These are phyloP conservation scores for Verticillium nonalfalfae DNA, from an alignment of 2,329 filamentous ascomycete genomes.

Conservation along the genomic window DNA sequence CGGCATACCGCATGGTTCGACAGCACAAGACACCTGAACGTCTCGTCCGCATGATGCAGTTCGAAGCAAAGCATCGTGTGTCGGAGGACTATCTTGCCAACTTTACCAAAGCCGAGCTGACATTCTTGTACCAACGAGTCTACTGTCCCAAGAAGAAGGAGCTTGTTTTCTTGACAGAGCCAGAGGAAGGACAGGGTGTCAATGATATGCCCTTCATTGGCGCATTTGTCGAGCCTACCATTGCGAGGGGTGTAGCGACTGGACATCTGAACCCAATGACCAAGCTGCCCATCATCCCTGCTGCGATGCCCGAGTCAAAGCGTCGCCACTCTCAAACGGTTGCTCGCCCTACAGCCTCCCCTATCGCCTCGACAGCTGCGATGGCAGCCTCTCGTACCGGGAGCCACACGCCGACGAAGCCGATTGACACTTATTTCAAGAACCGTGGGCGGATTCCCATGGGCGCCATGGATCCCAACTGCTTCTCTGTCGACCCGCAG, in stretches of 20 bases:
- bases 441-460: slow-evolving; percentile 45
- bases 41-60: slow-evolving; percentile 74
- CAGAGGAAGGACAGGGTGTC: slow-evolving; percentile 55
- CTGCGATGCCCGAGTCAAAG: slow-evolving; percentile 33
- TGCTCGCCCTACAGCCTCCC: slow-evolving; percentile 4
- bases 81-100: slow-evolving; percentile 74
- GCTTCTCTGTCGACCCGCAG: slow-evolving; percentile 46
- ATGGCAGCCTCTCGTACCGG: slow-evolving; percentile 11
- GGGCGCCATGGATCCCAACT: slow-evolving; percentile 58
- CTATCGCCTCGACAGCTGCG: slow-evolving; percentile 12
- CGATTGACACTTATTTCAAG: slow-evolving; percentile 50
- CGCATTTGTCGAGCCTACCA: slow-evolving; percentile 56
- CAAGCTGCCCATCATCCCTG: slow-evolving; percentile 55
- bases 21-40: slow-evolving; percentile 86
- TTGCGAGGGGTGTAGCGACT: slow-evolving; percentile 67
- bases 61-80: slow-evolving; percentile 79
- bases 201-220: slow-evolving; percentile 80
- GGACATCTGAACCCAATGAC: slow-evolving; percentile 89
- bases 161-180: slow-evolving; percentile 69
- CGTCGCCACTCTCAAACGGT: slow-evolving; percentile 30
- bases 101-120: slow-evolving; percentile 83
- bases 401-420: slow-evolving; percentile 31
- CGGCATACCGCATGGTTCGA: slow-evolving; percentile 81
- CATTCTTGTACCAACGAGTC: slow-evolving; percentile 91
- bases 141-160: slow-evolving; percentile 70